A percentile compares a stretch with the other conserved stretches of the same genome.
These are phyloP conservation scores for Lasiodiplodia theobromae DNA, from an alignment of 2,329 filamentous ascomycete genomes.

Conservation along the genomic window DNA sequence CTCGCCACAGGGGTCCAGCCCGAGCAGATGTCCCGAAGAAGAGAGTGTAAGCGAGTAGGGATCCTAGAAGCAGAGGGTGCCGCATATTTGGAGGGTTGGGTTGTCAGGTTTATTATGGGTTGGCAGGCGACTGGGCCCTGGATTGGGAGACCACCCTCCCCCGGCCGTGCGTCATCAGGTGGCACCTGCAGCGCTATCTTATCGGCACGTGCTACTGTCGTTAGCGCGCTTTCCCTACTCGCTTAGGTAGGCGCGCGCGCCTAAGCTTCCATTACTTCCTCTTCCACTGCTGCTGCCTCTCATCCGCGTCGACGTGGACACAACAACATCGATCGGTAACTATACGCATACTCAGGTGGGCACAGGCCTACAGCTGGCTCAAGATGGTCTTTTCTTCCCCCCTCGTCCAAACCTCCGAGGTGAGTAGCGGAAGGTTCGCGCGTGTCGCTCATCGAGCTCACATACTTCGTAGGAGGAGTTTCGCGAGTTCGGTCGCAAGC, in stretches of 20 bases:
- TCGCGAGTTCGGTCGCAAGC: conserved; percentile 50
- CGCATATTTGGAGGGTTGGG: conserved; percentile 19
- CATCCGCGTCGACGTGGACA: neutral
- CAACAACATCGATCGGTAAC: neutral
- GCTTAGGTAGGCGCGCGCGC: neutral
- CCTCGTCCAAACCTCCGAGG: neutral
- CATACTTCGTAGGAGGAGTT: conserved; percentile 50
- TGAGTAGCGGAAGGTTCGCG: neutral
- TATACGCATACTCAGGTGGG: neutral
- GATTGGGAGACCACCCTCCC: neutral
- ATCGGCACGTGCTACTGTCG: conserved; percentile 6
- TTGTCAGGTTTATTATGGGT: neutral
- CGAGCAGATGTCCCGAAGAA: conserved; percentile 41
- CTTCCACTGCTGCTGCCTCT: conserved; percentile 4
- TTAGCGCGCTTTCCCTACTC: conserved; percentile 9
- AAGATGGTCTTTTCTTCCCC: neutral
- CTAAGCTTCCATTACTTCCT: conserved; percentile 9
- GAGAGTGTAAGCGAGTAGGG: conserved; percentile 2
- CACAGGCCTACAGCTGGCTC: neutral
- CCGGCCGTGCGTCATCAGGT: conserved; percentile 24
- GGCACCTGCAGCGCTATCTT: neutral
- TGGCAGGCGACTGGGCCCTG: neutral
- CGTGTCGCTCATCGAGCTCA: conserved; percentile 6
- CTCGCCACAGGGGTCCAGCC: conserved; percentile 39
- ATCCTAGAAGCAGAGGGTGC: conserved; percentile 6